Percentiles rank a stretch among this genome's conserved stretches.
Conservation (phyloP, 2,329 filamentous ascomycete genomes). For the Hypoxylon sp. region DNA sequence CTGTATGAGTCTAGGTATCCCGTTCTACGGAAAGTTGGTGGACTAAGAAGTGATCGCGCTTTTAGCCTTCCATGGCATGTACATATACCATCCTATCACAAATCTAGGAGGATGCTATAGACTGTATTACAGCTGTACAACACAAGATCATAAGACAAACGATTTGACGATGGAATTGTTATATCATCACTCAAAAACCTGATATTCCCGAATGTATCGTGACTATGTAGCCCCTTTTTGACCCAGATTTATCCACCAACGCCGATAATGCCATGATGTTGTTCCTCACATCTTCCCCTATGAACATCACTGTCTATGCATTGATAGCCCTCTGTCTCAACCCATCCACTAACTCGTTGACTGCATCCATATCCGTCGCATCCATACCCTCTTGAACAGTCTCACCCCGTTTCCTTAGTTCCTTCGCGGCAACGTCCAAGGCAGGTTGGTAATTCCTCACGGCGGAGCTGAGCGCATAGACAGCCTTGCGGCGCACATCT, state of each 20-base stretch:
- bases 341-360: slow-evolving; percentile 76
- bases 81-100: slow-evolving; percentile 30
- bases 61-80: slow-evolving; percentile 15
- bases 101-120: slow-evolving; percentile 19
- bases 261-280: slow-evolving; percentile 30
- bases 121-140: slow-evolving; percentile 44
- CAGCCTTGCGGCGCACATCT: slow-evolving; percentile 81
- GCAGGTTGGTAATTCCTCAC: slow-evolving; percentile 90
- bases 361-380: slow-evolving; percentile 84
- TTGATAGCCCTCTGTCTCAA: slow-evolving; percentile 64
- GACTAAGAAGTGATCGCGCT: slow-evolving; percentile 39
- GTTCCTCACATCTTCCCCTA: neutral
- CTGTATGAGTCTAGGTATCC: slow-evolving; percentile 75
- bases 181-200: slow-evolving; percentile 5
- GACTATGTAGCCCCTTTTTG: slow-evolving; percentile 24
- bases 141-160: slow-evolving; percentile 16
- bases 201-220: slow-evolving; percentile 18
- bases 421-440: slow-evolving; percentile 72
- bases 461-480: slow-evolving; percentile 86
- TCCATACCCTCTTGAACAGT: slow-evolving; percentile 69
- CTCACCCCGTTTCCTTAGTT: slow-evolving; percentile 66
- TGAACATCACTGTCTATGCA: slow-evolving; percentile 24
- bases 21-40: slow-evolving; percentile 79
- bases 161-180: neutral
- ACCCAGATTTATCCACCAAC: slow-evolving; percentile 29